Evolutionary conservation across 495 filamentous ascomycete genomes (phyloP).

Genomic region (Podospora anserina): DNA sequence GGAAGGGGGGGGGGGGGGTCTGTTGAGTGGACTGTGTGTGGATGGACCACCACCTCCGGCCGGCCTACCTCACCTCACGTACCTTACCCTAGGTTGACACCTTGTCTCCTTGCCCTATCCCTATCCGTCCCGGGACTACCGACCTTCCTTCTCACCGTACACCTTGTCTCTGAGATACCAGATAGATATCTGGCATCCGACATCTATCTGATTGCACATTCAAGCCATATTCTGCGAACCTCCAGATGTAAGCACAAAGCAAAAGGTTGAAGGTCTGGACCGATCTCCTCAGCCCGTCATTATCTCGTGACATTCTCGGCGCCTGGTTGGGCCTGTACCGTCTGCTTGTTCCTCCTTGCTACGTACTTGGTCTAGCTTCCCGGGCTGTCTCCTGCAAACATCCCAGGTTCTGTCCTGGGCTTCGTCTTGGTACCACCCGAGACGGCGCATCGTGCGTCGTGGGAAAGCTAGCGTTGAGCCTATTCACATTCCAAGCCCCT

Average conservation of each 20-base stretch:
- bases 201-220: not conserved
- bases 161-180: not conserved
- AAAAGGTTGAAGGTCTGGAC: not conserved
- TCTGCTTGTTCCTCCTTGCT: not conserved
- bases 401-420: not conserved
- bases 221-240: not conserved
- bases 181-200: not conserved
- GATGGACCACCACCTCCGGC: slow-evolving; percentile 1
- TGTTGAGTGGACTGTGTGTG: slow-evolving; percentile 4
- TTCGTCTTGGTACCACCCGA: slow-evolving; percentile 1
- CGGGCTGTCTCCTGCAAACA: not conserved
- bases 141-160: not conserved
- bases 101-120: not conserved
- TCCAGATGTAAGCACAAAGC: not conserved
- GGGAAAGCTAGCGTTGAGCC: not conserved
- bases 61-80: not conserved
- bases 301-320: not conserved
- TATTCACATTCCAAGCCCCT: not conserved
- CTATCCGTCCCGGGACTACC: not conserved
- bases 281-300: not conserved
- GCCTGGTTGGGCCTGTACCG: not conserved
- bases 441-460: not conserved
- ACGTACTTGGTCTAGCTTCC: not conserved
- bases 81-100: not conserved
- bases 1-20: not conserved